A percentile compares a stretch with the other conserved stretches of the same genome.
Conservation (phyloP, 169 alveolate genomes). For the Plasmodium inui region DNA sequence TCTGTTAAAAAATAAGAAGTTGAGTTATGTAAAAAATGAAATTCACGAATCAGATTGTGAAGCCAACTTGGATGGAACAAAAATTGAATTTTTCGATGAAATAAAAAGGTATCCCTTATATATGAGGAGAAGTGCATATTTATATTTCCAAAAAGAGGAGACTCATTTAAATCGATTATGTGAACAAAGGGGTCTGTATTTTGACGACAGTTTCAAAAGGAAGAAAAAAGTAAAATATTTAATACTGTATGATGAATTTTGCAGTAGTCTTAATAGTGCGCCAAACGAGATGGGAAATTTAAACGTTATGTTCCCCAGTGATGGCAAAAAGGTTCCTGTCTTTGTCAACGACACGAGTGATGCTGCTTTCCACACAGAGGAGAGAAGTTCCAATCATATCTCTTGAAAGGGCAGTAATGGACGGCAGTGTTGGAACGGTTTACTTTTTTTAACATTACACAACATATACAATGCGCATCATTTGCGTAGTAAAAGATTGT, state of each 20-base stretch:
- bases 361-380: background rate
- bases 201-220: constrained; percentile 41
- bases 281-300: background rate
- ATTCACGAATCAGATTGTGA: constrained; percentile 23
- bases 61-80: constrained; percentile 36
- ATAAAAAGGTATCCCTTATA: constrained; percentile 46
- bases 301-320: constrained; percentile 9
- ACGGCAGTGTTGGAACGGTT: background rate
- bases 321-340: background rate
- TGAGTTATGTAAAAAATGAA: constrained; percentile 53
- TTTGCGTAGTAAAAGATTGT: background rate
- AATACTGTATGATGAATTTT: constrained; percentile 66
- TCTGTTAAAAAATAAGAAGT: constrained; percentile 31
- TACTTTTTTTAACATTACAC: background rate
- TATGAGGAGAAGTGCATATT: constrained; percentile 68
- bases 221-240: constrained; percentile 57
- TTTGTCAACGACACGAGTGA: background rate
- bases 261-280: constrained; percentile 19
- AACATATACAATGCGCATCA: background rate
- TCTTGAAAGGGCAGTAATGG: background rate
- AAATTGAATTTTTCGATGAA: constrained; percentile 61
- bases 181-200: constrained; percentile 65
- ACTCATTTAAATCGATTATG: constrained; percentile 57
- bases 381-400: background rate
- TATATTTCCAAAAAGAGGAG: constrained; percentile 45